Conservation (phyloP, 2,329 filamentous ascomycete species). For the Cordyceps javanica region DNA sequence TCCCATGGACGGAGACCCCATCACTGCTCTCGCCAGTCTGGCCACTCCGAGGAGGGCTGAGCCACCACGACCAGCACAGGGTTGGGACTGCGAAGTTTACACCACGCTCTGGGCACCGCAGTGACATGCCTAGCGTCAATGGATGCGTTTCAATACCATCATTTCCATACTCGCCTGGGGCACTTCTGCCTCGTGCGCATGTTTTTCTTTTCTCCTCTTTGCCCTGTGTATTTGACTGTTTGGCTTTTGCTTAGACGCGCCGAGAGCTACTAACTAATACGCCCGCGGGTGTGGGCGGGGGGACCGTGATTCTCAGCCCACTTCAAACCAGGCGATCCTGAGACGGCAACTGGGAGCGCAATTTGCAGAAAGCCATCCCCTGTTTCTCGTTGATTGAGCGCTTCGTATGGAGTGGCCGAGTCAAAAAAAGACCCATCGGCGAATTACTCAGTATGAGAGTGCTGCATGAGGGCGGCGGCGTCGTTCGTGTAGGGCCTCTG, state of each 20-base stretch:
- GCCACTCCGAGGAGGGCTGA: neutral
- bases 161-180: neutral
- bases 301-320: no score
- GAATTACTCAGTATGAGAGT: neutral
- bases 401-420: no score
- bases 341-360: neutral
- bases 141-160: neutral
- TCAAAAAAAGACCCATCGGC: no score
- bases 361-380: neutral
- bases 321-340: neutral
- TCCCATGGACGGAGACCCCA: neutral
- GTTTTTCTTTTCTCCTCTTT: neutral
- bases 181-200: neutral
- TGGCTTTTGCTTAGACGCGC: no score
- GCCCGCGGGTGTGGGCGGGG: no score
- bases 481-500: no score
- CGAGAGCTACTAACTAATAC: no score
- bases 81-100: conserved; percentile 6
- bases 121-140: neutral
- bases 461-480: no score
- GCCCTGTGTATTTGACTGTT: no score
- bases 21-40: neutral
- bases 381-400: neutral
- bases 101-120: conserved; percentile 2
- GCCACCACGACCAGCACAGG: neutral